Conservation (phyloP, 2,329 filamentous ascomycete species). For the Epichloe glyceriae region DNA sequence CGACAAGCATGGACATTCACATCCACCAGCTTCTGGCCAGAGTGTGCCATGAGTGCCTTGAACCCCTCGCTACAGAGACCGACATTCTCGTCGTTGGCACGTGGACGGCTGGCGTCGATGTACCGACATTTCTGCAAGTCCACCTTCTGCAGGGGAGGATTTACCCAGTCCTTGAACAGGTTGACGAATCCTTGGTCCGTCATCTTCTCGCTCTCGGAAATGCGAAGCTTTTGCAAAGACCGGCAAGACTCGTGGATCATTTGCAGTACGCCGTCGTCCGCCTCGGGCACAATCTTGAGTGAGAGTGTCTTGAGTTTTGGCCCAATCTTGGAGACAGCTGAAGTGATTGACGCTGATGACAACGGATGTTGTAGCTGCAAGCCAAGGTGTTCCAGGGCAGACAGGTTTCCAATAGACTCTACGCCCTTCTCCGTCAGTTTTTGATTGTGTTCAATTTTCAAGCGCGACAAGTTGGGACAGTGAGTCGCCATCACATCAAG, state of each 20-base stretch:
- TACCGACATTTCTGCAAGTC: constrained; percentile 71
- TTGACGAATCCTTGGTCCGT: constrained; percentile 61
- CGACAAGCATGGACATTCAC: constrained; percentile 77
- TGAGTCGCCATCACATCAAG: constrained; percentile 46
- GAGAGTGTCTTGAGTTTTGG: constrained; percentile 62
- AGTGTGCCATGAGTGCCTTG: constrained; percentile 72
- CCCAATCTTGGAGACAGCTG: constrained; percentile 51
- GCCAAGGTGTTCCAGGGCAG: constrained; percentile 59
- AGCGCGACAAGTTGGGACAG: constrained; percentile 55
- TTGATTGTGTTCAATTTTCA: constrained; percentile 77
- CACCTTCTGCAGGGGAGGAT: constrained; percentile 54
- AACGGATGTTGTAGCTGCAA: constrained; percentile 51
- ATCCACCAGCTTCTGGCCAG: constrained; percentile 48
- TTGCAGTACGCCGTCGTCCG: constrained; percentile 57
- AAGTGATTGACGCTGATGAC: constrained; percentile 42
- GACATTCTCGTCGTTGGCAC: constrained; percentile 49
- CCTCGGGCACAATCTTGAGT: constrained; percentile 52
- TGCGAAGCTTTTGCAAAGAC: constrained; percentile 60
- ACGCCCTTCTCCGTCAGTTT: constrained; percentile 55
- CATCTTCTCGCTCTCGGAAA: constrained; percentile 63
- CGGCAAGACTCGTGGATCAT: constrained; percentile 59
- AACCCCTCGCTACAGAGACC: constrained; percentile 70
- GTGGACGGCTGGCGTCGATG: constrained; percentile 56
- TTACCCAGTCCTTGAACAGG: constrained; percentile 67
- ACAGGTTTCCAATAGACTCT: constrained; percentile 46